Evolutionary conservation across 1,284 basidiomycete species (phyloP), one percentile per base, ranked within the genome.

Genomic region (Leccinum griseonigrum): DNA sequence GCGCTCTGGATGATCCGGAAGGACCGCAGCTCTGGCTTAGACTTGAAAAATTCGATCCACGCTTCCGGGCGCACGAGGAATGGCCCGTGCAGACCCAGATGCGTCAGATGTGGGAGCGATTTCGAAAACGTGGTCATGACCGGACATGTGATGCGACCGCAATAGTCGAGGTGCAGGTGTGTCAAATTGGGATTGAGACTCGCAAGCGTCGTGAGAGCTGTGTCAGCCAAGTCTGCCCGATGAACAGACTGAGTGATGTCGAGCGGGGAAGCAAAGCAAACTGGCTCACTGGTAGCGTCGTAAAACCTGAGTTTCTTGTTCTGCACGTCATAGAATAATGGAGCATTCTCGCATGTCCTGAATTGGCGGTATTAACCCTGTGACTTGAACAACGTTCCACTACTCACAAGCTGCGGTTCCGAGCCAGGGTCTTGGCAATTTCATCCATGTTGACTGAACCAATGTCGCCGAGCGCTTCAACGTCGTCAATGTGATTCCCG

Each of bases 401-500:
- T 6, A 84, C 90, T 71, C 71, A 95, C 89, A 99, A 79, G 64
- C 89, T 85, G 36, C 97, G 83, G 69, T 91, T 94, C 75, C 92
- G 93, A 43, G 91, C 90, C 43, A 99, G 83, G 18, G 94, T 90
- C 74, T 91, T 91, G 29, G 91, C 86, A 54, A 97, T 90, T 54
- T 87, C 86, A 65, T 94, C 87, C 78, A 93, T 80, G 71, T 94
- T 96, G 72, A 90, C 75, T 1, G 82, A 70, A 1, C 94, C 93
- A 60, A 98, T 91, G 68, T 95, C 88, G 0, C 95, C 95, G 5
- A 98, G 79, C 0, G 91, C 89, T 65, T 98, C 95, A 14, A 98
- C 89, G 64, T 96, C 90, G 63, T 96, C 86, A 60, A 98, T 97
- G 71, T 94, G 86, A 57, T 86, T 83, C 32, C 90, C 90, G 61